Base-by-base conservation (phyloP, 2,329 filamentous ascomycete genomes). In the Epichloe festucae region DNA sequence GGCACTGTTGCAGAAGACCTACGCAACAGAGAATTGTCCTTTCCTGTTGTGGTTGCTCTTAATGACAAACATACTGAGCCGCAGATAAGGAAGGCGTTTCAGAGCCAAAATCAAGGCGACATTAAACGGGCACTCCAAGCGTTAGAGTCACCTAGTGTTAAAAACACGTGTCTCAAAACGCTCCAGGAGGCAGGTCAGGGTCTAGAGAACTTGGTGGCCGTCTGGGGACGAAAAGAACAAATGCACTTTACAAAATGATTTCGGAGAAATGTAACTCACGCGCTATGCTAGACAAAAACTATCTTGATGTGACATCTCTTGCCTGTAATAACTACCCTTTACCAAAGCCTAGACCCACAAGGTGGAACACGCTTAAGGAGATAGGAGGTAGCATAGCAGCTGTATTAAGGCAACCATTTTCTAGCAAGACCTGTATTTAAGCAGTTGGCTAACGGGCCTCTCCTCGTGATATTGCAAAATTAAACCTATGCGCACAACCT, bases 171-270 rank as follows among this genome's bases (percentile, higher is more conserved):
- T 15, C 21, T 54, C 19, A 47, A 53, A n/a, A 51, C 51, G n/a
- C 43, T 56, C n/a, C 19, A 53, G n/a, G 53, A 54, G 10, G 53
- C 54, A 12, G 42, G 54, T 3, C 12, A 23, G 14, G 54, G 54
- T 2, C 14, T 56, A 42, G 53, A 54, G 17, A 53, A 53, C 17
- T 8, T 56, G 31, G 49, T 56, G 7, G 19, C 46, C n/a, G 40
- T 55, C 6, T 56, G 54, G 54, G 54, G 54, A 31, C 46, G 54
- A 14, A 51, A 47, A 7, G 54, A 56, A 31, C 47, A 54, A n/a
- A 54, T 56, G 46, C 34, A 35, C 3, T 21, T 31, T 15, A 38
- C 27, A 5, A 21, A 35, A 19, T 50, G 27, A 47, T 21, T 38
- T 21, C 31, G 31, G 15, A 15, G 36, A 38, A 38, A 27, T 27